These are phyloP conservation scores for Pisolithus albus DNA, from an alignment of 768 basidiomycete species.

Conservation along the genomic window DNA sequence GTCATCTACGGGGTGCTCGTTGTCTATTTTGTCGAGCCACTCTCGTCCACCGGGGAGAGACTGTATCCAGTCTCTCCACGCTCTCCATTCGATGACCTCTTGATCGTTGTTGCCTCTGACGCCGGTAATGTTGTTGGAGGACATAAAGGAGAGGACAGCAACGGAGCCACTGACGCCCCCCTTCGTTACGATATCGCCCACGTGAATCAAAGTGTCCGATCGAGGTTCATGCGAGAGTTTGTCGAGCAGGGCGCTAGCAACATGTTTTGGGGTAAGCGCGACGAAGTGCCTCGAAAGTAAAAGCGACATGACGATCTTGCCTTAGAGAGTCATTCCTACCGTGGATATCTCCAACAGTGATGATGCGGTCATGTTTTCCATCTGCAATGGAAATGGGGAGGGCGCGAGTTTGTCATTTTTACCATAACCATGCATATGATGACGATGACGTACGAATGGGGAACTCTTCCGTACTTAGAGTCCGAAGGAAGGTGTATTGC, in stretches of 20 bases:
- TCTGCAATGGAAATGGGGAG: conserved; percentile 29
- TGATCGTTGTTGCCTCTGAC: conserved; percentile 97
- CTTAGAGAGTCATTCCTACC: conserved; percentile 65
- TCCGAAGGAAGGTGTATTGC: conserved; percentile 36
- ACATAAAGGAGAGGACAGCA: conserved; percentile 58
- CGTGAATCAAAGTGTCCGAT: conserved; percentile 68
- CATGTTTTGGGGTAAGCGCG: conserved; percentile 1
- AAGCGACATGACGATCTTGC: conserved; percentile 33
- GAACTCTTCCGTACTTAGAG: conserved; percentile 43
- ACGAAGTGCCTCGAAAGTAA: background rate
- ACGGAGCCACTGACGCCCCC: conserved; percentile 55
- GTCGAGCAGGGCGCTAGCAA: conserved; percentile 51
- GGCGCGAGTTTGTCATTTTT: background rate
- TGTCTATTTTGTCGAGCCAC: conserved; percentile 53
- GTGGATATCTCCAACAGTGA: conserved; percentile 86
- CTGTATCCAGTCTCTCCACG: conserved; percentile 78
- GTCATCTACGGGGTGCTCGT: conserved; percentile 30
- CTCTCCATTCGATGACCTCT: conserved; percentile 80
- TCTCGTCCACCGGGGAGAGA: conserved; percentile 32
- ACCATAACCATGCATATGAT: background rate
- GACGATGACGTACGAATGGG: conserved; percentile 40
- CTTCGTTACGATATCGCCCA: conserved; percentile 79
- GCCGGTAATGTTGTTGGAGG: conserved; percentile 56
- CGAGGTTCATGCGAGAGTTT: conserved; percentile 52
- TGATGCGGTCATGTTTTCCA: conserved; percentile 46